phyloP scores from a whole-genome alignment of 352 stramenopile genomes.

The Globisporangium echinulatum region DNA sequence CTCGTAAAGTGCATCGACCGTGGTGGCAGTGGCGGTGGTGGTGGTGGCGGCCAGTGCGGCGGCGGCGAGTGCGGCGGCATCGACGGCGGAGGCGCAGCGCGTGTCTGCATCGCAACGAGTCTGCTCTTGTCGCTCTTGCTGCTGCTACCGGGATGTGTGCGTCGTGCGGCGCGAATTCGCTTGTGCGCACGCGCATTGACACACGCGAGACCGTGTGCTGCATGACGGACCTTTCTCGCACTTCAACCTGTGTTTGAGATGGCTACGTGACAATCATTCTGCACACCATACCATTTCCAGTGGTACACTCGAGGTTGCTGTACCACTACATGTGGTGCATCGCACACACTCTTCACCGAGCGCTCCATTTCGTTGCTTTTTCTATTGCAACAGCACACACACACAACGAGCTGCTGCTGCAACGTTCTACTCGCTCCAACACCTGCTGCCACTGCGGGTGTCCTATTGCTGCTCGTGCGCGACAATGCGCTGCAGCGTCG shows the following conservation, averaged over 20 bases:
- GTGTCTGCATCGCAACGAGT: constrained; percentile 1
- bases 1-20: neutral
- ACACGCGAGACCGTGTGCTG: neutral
- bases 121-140: neutral
- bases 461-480: neutral
- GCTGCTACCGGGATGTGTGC: neutral
- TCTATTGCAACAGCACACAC: neutral
- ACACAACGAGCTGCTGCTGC: neutral
- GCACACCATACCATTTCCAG: neutral
- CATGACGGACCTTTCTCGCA: neutral
- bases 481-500: constrained; percentile 28
- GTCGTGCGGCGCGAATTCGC: neutral
- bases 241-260: neutral
- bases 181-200: neutral
- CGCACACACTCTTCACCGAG: no score
- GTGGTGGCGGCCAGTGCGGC: constrained; percentile 1
- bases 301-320: neutral
- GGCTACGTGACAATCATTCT: neutral
- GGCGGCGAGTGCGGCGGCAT: neutral
- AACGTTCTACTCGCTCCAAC: neutral
- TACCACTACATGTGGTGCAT: neutral
- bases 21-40: neutral
- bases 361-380: neutral
- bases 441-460: neutral
- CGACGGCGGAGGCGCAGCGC: neutral